Evolutionary conservation across 306 rosid species (phyloP).

Genomic region (Cucurbita pepo): DNA sequence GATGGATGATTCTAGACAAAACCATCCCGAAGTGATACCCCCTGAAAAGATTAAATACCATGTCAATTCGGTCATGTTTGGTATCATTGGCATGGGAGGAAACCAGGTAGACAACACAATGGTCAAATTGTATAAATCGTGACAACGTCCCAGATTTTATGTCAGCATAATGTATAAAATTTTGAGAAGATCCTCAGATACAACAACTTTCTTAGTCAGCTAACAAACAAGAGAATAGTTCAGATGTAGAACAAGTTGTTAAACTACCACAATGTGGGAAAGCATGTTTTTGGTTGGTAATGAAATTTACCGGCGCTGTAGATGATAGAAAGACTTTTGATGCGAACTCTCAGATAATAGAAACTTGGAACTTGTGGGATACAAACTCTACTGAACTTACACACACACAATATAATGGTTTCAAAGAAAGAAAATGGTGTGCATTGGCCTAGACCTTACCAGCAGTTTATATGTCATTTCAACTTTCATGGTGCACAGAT

Average conservation of each 20-base stretch:
- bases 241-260: not conserved
- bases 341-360: too few relatives aligned
- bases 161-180: not conserved
- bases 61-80: not conserved
- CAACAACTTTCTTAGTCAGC: not conserved
- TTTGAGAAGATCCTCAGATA: not conserved
- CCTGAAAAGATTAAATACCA: conserved; percentile 32
- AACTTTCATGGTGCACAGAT: too few relatives aligned
- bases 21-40: conserved; percentile 87
- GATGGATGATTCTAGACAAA: conserved; percentile 64
- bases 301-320: not conserved
- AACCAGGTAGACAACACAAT: not conserved
- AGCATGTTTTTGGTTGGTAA: not conserved
- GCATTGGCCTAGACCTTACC: too few relatives aligned
- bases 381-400: too few relatives aligned
- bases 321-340: too few relatives aligned
- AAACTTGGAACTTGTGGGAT: too few relatives aligned
- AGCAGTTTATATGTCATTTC: too few relatives aligned
- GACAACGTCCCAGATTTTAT: not conserved
- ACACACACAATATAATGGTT: too few relatives aligned
- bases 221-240: not conserved
- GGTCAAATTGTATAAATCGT: not conserved
- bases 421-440: too few relatives aligned
- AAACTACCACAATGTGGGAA: not conserved
- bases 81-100: not conserved